phyloP scores from a whole-genome alignment of 2,329 filamentous ascomycete species.

The Pestalotiopsis sp. region DNA sequence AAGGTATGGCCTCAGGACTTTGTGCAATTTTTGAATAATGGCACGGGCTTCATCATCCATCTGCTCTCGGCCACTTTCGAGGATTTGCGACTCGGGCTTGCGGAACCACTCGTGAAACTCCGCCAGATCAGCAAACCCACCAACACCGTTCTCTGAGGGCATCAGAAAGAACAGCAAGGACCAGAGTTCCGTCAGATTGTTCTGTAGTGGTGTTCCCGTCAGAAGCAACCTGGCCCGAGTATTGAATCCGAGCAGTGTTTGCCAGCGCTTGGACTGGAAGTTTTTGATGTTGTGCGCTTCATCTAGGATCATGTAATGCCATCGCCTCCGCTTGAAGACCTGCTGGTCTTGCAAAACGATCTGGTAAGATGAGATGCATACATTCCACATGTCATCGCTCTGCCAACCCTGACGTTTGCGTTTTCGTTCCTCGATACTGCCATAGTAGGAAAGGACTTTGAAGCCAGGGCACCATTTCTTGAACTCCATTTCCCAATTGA shows the following conservation, averaged over 20 bases:
- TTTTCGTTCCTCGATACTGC: conserved; percentile 87
- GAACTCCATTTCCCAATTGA: conserved; percentile 99
- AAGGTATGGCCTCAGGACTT: conserved; percentile 88
- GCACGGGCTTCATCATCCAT: conserved; percentile 92
- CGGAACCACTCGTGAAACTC: conserved; percentile 97
- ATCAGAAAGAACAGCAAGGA: conserved; percentile 95
- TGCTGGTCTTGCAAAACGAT: conserved; percentile 92
- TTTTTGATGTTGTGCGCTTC: conserved; percentile 99
- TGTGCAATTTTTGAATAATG: conserved; percentile 91
- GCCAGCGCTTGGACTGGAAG: conserved; percentile 97
- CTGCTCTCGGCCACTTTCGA: conserved; percentile 90
- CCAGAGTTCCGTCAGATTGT: conserved; percentile 96
- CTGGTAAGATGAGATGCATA: conserved; percentile 97
- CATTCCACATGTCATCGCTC: conserved; percentile 92
- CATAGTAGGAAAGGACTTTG: conserved; percentile 97
- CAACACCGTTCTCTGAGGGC: conserved; percentile 83
- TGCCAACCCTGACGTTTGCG: conserved; percentile 91
- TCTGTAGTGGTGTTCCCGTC: conserved; percentile 93
- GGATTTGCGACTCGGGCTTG: conserved; percentile 90
- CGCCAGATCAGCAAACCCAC: conserved; percentile 89
- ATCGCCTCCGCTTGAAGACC: conserved; percentile 86
- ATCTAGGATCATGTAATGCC: conserved; percentile 98
- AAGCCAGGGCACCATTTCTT: conserved; percentile 99
- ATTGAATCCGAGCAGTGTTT: conserved; percentile 90
- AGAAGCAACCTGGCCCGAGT: conserved; percentile 84